These are phyloP conservation scores for Zymoseptoria brevis DNA, from an alignment of 2,329 filamentous ascomycete genomes.

Conservation along the genomic window DNA sequence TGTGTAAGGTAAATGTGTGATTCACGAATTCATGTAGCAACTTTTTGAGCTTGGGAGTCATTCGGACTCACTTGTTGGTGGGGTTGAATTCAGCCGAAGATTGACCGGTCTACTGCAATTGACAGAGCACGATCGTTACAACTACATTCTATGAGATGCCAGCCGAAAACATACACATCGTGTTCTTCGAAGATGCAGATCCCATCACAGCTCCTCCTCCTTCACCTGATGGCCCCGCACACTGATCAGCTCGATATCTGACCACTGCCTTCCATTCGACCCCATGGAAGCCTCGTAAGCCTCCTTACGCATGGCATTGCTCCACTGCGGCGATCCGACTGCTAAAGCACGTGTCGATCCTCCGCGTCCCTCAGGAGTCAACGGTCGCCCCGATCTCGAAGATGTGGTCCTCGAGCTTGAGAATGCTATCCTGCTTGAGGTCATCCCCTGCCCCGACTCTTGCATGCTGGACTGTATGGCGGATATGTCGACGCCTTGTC, in stretches of 20 bases:
- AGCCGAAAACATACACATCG: not conserved
- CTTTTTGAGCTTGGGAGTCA: not conserved
- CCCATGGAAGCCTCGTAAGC: constrained; percentile 23
- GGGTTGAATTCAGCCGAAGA: not conserved
- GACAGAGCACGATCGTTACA: not conserved
- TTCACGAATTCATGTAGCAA: not conserved
- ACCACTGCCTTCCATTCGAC: constrained; percentile 15
- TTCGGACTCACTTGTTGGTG: not conserved
- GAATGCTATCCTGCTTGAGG: not conserved
- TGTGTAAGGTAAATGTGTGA: not conserved
- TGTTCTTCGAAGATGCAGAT: not conserved
- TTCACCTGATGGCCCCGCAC: constrained; percentile 21
- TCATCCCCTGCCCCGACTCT: not conserved
- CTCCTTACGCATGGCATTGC: constrained; percentile 14
- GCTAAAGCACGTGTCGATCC: not conserved
- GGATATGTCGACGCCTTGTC: not conserved
- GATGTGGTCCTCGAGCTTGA: constrained; percentile 1
- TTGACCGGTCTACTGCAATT: not conserved
- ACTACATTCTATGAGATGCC: not conserved
- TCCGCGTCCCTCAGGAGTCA: not conserved
- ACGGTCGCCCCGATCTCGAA: not conserved
- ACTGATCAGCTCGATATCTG: constrained; percentile 22
- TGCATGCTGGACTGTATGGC: not conserved
- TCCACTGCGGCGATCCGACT: constrained; percentile 7
- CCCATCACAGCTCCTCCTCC: constrained; percentile 25